Base-by-base conservation (phyloP, 2,329 filamentous ascomycete genomes). In the Dryadomyces quercus-mongolicae region DNA sequence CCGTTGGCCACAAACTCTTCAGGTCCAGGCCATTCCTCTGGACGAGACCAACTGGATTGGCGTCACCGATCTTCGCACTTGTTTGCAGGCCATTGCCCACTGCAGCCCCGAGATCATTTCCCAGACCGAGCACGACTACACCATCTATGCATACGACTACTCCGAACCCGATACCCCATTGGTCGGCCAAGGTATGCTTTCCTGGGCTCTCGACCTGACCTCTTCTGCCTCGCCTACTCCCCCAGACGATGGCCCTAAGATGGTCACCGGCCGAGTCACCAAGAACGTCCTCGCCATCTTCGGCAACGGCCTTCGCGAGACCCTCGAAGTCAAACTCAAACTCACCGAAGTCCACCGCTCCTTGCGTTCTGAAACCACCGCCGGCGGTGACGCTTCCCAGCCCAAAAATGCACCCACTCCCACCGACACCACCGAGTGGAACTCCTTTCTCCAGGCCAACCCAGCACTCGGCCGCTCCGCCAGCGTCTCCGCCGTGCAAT, bases 101-200 rank as follows among this genome's bases (percentile, higher is more conserved):
- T 80, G 77, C 71, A 97, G 93, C 66, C 93, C 93, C 42, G 93
- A 98, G 70, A 78, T 98, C 48, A 74, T 90, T 49, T 80, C 65
- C 74, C 85, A 74, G 66, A 85, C 57, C 76, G 85, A 70, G 71
- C 71, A 80, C 68, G 91, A 98, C 71, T 98, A 93, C 70, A 93
- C 90, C n/a, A 84, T 98, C 55, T 98, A 98, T 70, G 90, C 92
- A 34, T 88, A 89, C 72, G 93, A 98, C 68, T 97, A 92, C 68
- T 96, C 93, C 13, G 93, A 98, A 70, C 87, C 88, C 59, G 91
- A 96, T 65, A 88, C 85, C 18, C 93, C 94, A 53, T 77, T 97
- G 54, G 92, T 96, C 22, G 93, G 93, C 21, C 92, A 98, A 69
- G 93, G 94, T 53, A 88, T 97, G 83, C 75, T 98, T 20, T 97